Percentiles rank a stretch among this genome's conserved stretches.
Conservation (phyloP, 78 protist species). For the Monosiga brevicollis region DNA sequence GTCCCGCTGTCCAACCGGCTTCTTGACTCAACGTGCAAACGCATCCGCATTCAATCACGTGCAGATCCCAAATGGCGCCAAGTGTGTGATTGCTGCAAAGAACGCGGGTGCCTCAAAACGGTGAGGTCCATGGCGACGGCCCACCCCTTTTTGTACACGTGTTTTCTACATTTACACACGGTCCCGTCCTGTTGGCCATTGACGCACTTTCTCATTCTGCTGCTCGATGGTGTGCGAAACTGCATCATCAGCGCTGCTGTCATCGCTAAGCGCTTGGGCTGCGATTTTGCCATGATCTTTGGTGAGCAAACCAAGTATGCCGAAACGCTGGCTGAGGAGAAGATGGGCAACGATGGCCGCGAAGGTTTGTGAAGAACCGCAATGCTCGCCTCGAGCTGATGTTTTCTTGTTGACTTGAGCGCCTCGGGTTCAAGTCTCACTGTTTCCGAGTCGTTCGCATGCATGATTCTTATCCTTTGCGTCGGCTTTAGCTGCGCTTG, state of each 20-base stretch:
- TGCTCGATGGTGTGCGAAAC: not conserved
- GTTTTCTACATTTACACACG: not conserved
- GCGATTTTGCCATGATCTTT: slow-evolving; percentile 28
- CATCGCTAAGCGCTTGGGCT: not conserved
- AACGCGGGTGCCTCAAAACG: slow-evolving; percentile 41
- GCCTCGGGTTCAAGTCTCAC: too few relatives aligned
- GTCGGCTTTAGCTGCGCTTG: too few relatives aligned
- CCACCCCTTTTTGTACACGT: not conserved
- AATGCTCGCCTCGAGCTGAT: too few relatives aligned
- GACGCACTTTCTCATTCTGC: not conserved
- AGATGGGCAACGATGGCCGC: slow-evolving; percentile 35
- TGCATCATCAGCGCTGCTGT: slow-evolving; percentile 1
- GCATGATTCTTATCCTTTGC: too few relatives aligned
- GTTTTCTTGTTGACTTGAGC: too few relatives aligned
- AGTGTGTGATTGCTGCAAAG: slow-evolving; percentile 21
- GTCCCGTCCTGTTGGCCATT: not conserved
- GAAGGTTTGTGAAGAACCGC: too few relatives aligned
- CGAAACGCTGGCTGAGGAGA: slow-evolving; percentile 10
- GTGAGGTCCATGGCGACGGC: too few relatives aligned
- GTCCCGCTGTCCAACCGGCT: too few relatives aligned
- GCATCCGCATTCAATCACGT: too few relatives aligned
- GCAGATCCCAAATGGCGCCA: not conserved
- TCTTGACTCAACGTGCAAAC: too few relatives aligned
- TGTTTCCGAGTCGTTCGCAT: too few relatives aligned
- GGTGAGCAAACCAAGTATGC: not conserved